Evolutionary conservation across 352 stramenopile genomes (phyloP), one percentile per base, ranked within the genome.

Genomic region (Globisporangium paddicum): DNA sequence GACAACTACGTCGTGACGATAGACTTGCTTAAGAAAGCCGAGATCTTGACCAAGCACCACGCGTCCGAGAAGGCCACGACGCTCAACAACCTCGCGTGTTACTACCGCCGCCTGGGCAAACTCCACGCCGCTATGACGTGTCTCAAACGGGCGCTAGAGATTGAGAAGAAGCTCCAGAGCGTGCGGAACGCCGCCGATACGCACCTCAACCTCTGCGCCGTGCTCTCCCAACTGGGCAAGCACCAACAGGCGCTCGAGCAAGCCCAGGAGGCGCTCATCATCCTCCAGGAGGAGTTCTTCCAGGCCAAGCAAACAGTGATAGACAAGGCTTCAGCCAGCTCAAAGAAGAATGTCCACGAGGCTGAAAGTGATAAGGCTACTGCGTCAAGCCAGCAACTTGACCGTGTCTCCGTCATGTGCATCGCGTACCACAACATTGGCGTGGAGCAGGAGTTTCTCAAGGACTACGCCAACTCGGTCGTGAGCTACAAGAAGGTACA

Each of bases 351-450:
- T 32, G 28, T 6, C 41, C 28, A 30, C 19, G 32, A 38, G 16
- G 45, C 32, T 16, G 49, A 45, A 14, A 26, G 25, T n/a, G 56
- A 42, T 21, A 30, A 50, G 19, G 34, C 14, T 38, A 14, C 47
- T 23, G n/a, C 59, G 0, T n/a, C 49, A 10, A 45, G 28, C 16
- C 52, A 59, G 25, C 64, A 81, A 46, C 57, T 87, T 2, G 92
- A 98, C 58, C 75, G 89, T 34, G 86, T 97, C 18, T 95, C 92
- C 0, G 91, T 97, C 47, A 83, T 98, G 64, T 95, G 86, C 49
- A 98, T 98, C 54, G 90, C 92, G 13, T 98, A 98, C 66, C 93
- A 98, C 67, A 98, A 98, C 62, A 89, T 98, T 54, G 93, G 90
- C 28, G 93, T 98, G 10, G 93, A 98, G 73, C 86, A 97, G 55